phyloP scores from a whole-genome alignment of 192 early-diverging fungal genomes.

The Cladochytrium replicatum region DNA sequence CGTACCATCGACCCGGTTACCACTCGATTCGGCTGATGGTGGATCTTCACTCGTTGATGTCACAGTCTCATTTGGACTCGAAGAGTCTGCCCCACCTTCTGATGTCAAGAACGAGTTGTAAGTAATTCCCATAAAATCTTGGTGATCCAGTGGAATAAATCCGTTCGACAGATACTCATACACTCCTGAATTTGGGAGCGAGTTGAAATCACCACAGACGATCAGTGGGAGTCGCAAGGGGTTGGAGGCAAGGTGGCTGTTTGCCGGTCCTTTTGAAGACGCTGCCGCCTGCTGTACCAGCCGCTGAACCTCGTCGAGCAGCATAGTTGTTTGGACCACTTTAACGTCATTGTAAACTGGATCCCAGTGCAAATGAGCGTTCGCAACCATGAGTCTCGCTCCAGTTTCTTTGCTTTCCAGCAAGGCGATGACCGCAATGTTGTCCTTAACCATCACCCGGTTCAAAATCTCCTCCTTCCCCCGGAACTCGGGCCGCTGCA shows the following conservation, averaged over 20 bases:
- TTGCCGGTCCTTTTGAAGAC: constrained; percentile 2
- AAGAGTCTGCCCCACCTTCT: too few relatives aligned
- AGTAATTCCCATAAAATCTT: constrained; percentile 66
- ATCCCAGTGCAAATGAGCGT: constrained; percentile 93
- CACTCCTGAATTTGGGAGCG: constrained; percentile 77
- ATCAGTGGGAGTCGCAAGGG: constrained; percentile 37
- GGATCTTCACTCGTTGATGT: too few relatives aligned
- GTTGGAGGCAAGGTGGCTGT: background rate
- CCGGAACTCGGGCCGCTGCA: constrained; percentile 77
- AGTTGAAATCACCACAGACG: constrained; percentile 95
- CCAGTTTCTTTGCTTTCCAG: constrained; percentile 74
- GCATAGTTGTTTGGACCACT: constrained; percentile 86
- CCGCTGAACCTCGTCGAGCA: constrained; percentile 79
- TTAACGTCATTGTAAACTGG: constrained; percentile 87
- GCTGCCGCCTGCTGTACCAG: too few relatives aligned
- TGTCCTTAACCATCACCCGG: constrained; percentile 95
- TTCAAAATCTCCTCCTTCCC: constrained; percentile 92
- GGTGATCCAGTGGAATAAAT: constrained; percentile 65
- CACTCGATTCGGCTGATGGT: constrained; percentile 69
- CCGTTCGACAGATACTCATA: constrained; percentile 82
- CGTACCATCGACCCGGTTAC: too few relatives aligned
- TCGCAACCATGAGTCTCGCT: constrained; percentile 64
- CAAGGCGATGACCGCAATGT: constrained; percentile 75
- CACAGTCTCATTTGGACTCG: too few relatives aligned
- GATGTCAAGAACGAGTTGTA: too few relatives aligned